Evolutionary conservation across 768 basidiomycete species (phyloP), one percentile per base, ranked within the genome.

Genomic region (Tulasnella sp.): DNA sequence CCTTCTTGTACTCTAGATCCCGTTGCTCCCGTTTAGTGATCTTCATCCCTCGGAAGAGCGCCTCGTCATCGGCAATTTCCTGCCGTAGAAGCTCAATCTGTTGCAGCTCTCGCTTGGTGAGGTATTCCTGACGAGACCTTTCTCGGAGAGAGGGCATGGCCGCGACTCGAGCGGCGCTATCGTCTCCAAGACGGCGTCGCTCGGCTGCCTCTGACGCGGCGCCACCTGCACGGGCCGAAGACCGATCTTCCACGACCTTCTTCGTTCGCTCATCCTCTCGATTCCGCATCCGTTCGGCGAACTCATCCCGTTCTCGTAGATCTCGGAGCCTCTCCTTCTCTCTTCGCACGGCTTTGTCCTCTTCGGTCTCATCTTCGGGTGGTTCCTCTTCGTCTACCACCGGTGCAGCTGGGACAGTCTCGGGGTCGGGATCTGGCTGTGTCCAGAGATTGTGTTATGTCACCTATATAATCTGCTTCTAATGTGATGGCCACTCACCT

Each of bases 31-130:
- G 76, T 70, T 83, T 90, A 17, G 93, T 87, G 57, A 96, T 74
- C 70, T 82, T 89, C 85, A 94, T 92, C 15, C 93, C 92, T 22
- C 78, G 73, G 72, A 96, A 96, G 22, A 98, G 76, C 1, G 83
- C 80, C 71, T 93, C 88, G 62, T 97, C 93, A 66, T 99, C 96
- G 59, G 86, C 83, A 57, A 99, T 94, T 71, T 97, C 93, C 69
- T 85, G 82, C 55, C 88, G 80, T 49, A 98, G 74, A 12, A 99
- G 78, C 66, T 98, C 96, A 64, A 98, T 85, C 70, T 92, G 90
- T 71, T 99, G 96, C 34, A 87, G 75, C 75, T 99, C 96, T 67
- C 96, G 87, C 68, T 98, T 98, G 22, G 90, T 87, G 62, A 99
- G 78, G 67, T 99, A 99, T 70, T 93, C 90, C 68, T 98, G 88